These are phyloP conservation scores for Stagonosporopsis chrysanthemi DNA, from an alignment of 2,329 filamentous ascomycete genomes.

Conservation along the genomic window DNA sequence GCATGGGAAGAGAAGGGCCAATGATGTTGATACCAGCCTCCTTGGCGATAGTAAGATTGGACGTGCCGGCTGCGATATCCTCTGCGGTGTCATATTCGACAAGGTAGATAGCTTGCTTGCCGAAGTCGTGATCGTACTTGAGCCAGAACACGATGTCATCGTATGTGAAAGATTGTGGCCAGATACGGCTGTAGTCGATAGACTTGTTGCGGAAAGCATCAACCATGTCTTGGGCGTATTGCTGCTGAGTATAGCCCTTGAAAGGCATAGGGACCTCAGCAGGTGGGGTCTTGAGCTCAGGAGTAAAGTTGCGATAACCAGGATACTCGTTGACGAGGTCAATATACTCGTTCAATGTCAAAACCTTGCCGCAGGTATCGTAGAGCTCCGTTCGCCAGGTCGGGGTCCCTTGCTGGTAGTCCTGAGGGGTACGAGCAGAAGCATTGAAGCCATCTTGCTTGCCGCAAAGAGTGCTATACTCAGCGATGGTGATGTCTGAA, in stretches of 20 bases:
- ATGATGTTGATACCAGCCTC: slow-evolving; percentile 66
- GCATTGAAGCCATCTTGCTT: slow-evolving; percentile 63
- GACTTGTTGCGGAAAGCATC: slow-evolving; percentile 47
- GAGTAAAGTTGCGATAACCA: slow-evolving; percentile 66
- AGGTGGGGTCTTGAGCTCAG: slow-evolving; percentile 68
- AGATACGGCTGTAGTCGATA: slow-evolving; percentile 47
- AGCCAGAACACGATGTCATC: slow-evolving; percentile 71
- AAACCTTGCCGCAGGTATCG: slow-evolving; percentile 64
- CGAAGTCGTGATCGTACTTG: slow-evolving; percentile 65
- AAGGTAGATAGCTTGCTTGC: slow-evolving; percentile 66
- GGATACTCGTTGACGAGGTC: slow-evolving; percentile 60
- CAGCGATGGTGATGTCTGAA: slow-evolving; percentile 28
- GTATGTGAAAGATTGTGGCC: slow-evolving; percentile 69
- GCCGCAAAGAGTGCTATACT: slow-evolving; percentile 27
- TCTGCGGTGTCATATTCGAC: slow-evolving; percentile 62
- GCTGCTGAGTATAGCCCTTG: slow-evolving; percentile 67
- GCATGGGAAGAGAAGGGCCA: slow-evolving; percentile 66
- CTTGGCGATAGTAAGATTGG: slow-evolving; percentile 62
- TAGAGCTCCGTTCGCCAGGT: slow-evolving; percentile 70
- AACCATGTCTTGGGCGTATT: slow-evolving; percentile 68
- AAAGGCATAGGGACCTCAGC: slow-evolving; percentile 71
- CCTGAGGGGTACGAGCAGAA: slow-evolving; percentile 62
- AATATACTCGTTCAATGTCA: slow-evolving; percentile 68
- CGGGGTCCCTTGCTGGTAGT: slow-evolving; percentile 64
- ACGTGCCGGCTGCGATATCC: slow-evolving; percentile 59